Evolutionary conservation across 106 monocot genomes (phyloP).

Genomic region (Apostasia shenzhenica): DNA sequence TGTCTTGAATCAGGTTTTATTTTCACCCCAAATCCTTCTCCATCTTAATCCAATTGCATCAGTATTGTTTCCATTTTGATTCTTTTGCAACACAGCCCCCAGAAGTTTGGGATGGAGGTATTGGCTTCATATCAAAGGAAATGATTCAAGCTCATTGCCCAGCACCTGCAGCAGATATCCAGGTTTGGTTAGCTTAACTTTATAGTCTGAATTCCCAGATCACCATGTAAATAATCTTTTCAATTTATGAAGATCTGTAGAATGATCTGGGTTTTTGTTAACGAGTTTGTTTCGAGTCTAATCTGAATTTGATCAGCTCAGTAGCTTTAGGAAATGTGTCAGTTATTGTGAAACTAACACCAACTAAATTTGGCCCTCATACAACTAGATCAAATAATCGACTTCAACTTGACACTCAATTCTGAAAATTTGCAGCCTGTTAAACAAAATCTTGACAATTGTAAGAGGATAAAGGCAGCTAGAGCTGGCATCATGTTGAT

Average conservation of each 20-base stretch:
- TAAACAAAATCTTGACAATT: too few species aligned
- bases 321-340: too few species aligned
- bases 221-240: neutral
- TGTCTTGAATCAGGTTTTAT: conserved; percentile 88
- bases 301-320: too few species aligned
- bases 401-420: too few species aligned
- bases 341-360: too few species aligned
- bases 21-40: neutral
- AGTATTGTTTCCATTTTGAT: neutral
- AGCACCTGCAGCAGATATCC: conserved; percentile 63
- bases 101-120: conserved; percentile 79
- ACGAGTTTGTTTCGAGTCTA: too few species aligned
- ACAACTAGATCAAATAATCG: too few species aligned
- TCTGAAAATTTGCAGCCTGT: too few species aligned
- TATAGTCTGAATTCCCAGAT: neutral
- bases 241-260: neutral
- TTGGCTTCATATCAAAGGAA: conserved; percentile 93
- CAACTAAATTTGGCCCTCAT: too few species aligned
- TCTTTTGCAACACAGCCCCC: conserved; percentile 49
- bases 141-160: conserved; percentile 87
- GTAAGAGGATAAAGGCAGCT: too few species aligned
- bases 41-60: neutral
- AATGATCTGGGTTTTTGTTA: too few species aligned
- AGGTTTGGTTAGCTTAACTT: conserved; percentile 29
- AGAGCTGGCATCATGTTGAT: too few species aligned